Conservation (phyloP, 495 filamentous ascomycete species). For the Talaromyces borbonicus region DNA sequence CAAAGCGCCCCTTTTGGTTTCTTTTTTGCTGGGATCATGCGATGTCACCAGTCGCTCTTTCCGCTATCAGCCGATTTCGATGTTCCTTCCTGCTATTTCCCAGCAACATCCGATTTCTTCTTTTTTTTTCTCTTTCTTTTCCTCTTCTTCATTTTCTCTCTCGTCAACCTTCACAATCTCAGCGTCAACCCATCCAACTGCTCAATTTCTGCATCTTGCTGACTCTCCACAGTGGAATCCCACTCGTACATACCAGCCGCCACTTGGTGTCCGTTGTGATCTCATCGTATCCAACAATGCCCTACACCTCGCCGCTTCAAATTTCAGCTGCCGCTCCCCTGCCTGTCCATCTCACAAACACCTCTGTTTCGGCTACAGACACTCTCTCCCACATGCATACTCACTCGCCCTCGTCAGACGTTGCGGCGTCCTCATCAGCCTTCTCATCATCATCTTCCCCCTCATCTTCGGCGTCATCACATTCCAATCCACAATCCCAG, state of each 20-base stretch:
- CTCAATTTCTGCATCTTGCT: background rate
- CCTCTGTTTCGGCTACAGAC: background rate
- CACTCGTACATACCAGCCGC: background rate
- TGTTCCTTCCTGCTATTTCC: no score
- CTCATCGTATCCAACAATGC: constrained; percentile 1
- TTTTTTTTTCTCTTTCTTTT: no score
- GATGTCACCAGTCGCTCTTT: no score
- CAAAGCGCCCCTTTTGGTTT: no score
- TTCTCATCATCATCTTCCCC: background rate
- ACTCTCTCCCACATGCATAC: background rate
- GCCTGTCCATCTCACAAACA: background rate
- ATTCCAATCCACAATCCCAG: constrained; percentile 27
- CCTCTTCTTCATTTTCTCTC: no score
- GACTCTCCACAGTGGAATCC: background rate
- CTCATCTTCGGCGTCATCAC: background rate
- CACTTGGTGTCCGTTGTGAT: background rate
- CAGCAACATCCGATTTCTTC: no score
- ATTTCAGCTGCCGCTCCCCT: background rate
- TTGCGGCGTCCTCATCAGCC: no score
- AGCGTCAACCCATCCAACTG: background rate
- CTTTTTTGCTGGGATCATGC: no score
- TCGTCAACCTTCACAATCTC: background rate
- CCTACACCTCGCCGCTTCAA: constrained; percentile 2
- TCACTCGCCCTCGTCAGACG: background rate
- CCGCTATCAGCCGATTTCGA: no score